Evolutionary conservation across 2,329 filamentous ascomycete genomes (phyloP).

Genomic region (Alternaria atra): DNA sequence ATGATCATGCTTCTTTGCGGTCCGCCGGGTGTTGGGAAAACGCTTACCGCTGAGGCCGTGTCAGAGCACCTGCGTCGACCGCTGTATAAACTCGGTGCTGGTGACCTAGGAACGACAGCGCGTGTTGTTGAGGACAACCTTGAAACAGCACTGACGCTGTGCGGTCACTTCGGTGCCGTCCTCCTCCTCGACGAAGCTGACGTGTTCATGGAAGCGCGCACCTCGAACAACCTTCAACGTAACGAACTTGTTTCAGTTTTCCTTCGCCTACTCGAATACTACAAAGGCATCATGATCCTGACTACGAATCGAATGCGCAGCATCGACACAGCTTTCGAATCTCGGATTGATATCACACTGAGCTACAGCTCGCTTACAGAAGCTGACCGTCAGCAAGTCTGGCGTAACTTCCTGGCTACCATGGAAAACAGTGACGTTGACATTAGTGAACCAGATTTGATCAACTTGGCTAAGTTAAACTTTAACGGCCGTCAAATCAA

Average conservation of each 20-base stretch:
- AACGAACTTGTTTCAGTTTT: conserved; percentile 36
- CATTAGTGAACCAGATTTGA: conserved; percentile 5
- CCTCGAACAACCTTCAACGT: conserved; percentile 24
- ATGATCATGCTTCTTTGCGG: conserved; percentile 3
- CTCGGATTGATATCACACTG: conserved; percentile 24
- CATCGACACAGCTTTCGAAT: conserved; percentile 54
- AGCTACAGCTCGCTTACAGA: conserved; percentile 50
- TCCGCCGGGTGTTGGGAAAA: conserved; percentile 7
- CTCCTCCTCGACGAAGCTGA: conserved; percentile 44
- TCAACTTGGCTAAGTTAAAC: conserved; percentile 1
- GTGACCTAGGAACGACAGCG: conserved; percentile 22
- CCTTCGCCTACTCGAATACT: conserved; percentile 55
- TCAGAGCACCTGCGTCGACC: conserved; percentile 15
- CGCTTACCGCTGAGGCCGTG: conserved; percentile 5
- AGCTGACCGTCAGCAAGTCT: conserved; percentile 37
- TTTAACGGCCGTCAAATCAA: conserved; percentile 19
- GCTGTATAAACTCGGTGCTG: conserved; percentile 14
- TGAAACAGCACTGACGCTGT: conserved; percentile 16
- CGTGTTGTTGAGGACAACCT: conserved; percentile 24
- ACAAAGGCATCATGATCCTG: conserved; percentile 55
- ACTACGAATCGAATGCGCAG: conserved; percentile 54
- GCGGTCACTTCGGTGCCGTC: not conserved
- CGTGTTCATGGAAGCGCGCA: conserved; percentile 64
- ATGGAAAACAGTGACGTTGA: conserved; percentile 12
- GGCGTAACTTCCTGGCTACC: conserved; percentile 15